phyloP scores from a whole-genome alignment of 163 green algal genomes.

The Volvox carteri region DNA sequence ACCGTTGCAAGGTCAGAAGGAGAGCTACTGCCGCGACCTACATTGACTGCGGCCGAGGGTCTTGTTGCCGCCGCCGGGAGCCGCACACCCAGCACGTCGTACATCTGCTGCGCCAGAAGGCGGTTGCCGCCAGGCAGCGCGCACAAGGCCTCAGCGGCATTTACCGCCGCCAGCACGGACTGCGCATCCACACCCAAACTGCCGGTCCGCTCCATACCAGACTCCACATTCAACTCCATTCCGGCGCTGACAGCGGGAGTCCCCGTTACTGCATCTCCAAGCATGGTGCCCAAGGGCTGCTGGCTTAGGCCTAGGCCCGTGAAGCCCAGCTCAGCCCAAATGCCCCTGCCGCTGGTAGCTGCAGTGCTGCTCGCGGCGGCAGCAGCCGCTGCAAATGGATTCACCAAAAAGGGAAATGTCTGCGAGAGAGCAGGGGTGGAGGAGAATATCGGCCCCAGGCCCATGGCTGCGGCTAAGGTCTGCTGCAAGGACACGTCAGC shows the following conservation, averaged over 20 bases:
- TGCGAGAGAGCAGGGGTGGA: background rate
- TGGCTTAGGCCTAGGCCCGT: background rate
- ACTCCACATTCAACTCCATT: background rate
- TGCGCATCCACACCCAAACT: slow-evolving; percentile 1
- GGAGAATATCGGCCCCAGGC: slow-evolving; percentile 24
- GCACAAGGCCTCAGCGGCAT: slow-evolving; percentile 32
- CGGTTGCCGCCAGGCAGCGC: slow-evolving; percentile 31
- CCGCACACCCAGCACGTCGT: slow-evolving; percentile 45
- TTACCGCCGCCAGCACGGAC: slow-evolving; percentile 25
- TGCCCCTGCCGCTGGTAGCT: background rate
- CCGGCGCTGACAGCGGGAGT: background rate
- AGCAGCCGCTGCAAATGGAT: background rate
- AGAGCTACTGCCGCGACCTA: background rate
- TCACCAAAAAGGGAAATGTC: background rate
- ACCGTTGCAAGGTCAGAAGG: background rate
- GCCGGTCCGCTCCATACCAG: background rate
- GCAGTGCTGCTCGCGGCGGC: background rate
- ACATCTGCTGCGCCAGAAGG: slow-evolving; percentile 47
- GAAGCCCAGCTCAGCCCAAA: background rate
- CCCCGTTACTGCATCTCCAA: background rate
- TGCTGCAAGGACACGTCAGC: background rate
- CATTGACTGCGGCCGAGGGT: background rate
- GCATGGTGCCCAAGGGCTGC: background rate
- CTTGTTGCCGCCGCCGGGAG: background rate
- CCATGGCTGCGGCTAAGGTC: slow-evolving; percentile 4